These are phyloP conservation scores for Moricandia arvensis DNA, from an alignment of 345 rosid species.

Conservation along the genomic window DNA sequence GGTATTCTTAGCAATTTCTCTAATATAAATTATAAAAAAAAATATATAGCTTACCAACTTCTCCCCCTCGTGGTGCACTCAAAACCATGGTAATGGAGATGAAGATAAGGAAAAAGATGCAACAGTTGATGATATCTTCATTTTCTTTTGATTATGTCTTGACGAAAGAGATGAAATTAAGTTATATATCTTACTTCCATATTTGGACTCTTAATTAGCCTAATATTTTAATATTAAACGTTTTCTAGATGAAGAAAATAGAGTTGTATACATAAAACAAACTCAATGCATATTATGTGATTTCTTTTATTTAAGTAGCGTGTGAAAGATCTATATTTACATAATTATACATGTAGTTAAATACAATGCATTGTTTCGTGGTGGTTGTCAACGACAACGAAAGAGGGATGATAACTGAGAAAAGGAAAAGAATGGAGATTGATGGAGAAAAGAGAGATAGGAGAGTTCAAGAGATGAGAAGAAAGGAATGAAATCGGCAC, in stretches of 20 bases:
- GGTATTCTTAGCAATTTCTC: too few relatives aligned
- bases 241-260: neutral
- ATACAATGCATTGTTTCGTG: neutral
- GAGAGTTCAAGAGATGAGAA: neutral
- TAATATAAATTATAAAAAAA: too few relatives aligned
- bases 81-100: slow-evolving; percentile 10
- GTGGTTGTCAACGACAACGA: neutral
- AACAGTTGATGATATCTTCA: slow-evolving; percentile 8
- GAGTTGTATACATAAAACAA: neutral
- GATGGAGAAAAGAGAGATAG: neutral
- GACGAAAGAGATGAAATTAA: neutral
- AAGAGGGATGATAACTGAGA: neutral
- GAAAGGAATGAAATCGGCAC: neutral
- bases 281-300: neutral
- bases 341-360: neutral
- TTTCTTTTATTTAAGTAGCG: neutral
- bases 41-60: slow-evolving; percentile 29
- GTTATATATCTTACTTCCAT: neutral
- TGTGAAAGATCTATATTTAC: neutral
- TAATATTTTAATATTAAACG: neutral
- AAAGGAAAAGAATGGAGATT: neutral
- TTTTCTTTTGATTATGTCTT: neutral
- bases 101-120: neutral
- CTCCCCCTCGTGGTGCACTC: slow-evolving; percentile 14
- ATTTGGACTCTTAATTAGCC: too few relatives aligned